Base-by-base conservation (phyloP, 169 alveolate species). In the Theileria luwenshuni region DNA sequence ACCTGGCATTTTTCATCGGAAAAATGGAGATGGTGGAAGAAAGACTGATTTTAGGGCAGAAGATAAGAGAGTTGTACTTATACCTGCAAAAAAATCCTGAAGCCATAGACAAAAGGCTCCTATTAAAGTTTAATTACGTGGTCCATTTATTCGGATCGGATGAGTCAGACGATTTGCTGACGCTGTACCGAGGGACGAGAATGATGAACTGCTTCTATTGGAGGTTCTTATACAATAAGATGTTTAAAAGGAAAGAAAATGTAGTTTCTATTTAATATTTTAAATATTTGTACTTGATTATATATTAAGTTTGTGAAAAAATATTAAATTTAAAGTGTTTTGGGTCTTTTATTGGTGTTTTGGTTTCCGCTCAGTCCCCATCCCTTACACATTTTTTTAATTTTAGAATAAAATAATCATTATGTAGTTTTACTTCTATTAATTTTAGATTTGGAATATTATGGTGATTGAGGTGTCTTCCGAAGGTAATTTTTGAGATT, bases 11-110 rank as follows among this genome's bases (percentile, higher is more conserved):
- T 32, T 3, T 15, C 13, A 17, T 67, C 12, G 60, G 73, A 0
- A 45, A 23, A 5, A 8, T 76, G 38, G 85, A 76, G 59, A 2
- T 69, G 79, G 56, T 76, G 1, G 80, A 68, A 38, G 77, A 68
- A 23, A 32, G 77, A 12, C 38, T 76, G 27, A 12, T 48, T 3
- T 69, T 76, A 0, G 54, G 33, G 60, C 28, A 63, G 32, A 30
- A 48, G 35, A 63, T 76, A 59, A 54, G 63, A 38, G 7, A 32
- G 17, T 54, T 54, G 63, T 54, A 54, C 23, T 41, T 35, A 3
- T 19, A 15, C 17, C 35, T 61, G 54, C 25, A 61, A 3, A 41
- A 19, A 49, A 19, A 38, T 5, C 17, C 25, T 3, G 33, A n/a
- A 19, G n/a, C 33, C 3, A 38, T 61, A 8, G 54, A 61, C 21